Conservation (phyloP, 768 basidiomycete species). For the Leccinum pellstonianum region DNA sequence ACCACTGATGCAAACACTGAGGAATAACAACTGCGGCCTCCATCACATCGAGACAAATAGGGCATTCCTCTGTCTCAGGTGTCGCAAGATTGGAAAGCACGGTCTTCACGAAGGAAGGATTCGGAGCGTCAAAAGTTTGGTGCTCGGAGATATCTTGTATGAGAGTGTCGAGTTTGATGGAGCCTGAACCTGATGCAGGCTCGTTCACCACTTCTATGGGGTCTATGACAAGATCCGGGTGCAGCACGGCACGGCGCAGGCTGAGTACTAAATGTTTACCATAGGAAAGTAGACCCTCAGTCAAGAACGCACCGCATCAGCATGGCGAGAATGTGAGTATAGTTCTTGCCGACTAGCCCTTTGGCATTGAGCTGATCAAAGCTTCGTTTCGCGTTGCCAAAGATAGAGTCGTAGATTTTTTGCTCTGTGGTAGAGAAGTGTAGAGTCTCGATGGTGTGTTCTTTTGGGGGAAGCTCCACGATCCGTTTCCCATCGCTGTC, state of each 20-base stretch:
- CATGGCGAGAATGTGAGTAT: conserved; percentile 90
- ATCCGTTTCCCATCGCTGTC: conserved; percentile 85
- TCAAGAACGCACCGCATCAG: conserved; percentile 71
- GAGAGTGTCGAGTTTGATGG: conserved; percentile 58
- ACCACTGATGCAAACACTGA: conserved; percentile 77
- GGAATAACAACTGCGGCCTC: conserved; percentile 70
- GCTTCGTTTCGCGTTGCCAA: conserved; percentile 70
- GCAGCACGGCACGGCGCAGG: conserved; percentile 88
- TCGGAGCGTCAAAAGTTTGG: conserved; percentile 25
- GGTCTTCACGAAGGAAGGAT: conserved; percentile 55
- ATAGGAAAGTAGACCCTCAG: background rate
- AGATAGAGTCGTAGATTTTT: conserved; percentile 88
- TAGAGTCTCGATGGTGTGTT: conserved; percentile 71
- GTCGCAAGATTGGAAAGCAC: conserved; percentile 59
- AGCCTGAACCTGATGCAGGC: conserved; percentile 31
- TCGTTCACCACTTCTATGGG: conserved; percentile 41
- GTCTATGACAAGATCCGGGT: conserved; percentile 78
- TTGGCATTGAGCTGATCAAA: conserved; percentile 80
- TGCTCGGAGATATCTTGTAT: conserved; percentile 51
- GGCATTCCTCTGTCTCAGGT: conserved; percentile 65
- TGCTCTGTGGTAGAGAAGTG: conserved; percentile 79
- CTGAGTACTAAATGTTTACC: conserved; percentile 38
- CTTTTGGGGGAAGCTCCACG: conserved; percentile 84
- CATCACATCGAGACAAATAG: conserved; percentile 79
- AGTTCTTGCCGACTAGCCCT: conserved; percentile 76